phyloP scores from a whole-genome alignment of 1,139 yeast genomes.

The Geotrichum reessii region DNA sequence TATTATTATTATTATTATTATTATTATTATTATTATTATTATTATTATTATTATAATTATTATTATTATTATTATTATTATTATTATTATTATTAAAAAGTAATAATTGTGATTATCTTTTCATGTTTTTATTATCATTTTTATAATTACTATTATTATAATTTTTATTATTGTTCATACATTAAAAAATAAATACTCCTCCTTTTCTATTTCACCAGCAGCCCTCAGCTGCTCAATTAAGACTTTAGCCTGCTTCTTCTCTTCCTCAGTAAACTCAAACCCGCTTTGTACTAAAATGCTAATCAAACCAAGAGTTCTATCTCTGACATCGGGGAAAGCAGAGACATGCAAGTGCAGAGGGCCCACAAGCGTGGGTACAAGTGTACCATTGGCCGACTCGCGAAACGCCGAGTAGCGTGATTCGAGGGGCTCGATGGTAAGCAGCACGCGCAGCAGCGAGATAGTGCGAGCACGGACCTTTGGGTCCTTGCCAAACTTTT shows the following conservation, averaged over 20 bases:
- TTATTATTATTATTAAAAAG: no score
- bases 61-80: no score
- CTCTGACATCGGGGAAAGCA: conserved; percentile 10
- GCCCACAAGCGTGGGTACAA: conserved; percentile 9
- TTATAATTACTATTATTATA: no score
- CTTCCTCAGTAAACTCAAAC: conserved; percentile 46
- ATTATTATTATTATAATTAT: no score
- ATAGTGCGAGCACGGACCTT: conserved; percentile 15
- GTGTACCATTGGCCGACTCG: conserved; percentile 1
- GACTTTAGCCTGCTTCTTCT: conserved; percentile 40
- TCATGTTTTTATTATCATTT: no score
- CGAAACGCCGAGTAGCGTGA: conserved; percentile 11
- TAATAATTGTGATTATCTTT: no score
- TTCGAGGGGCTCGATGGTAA: conserved; percentile 14
- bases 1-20: no score
- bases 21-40: no score
- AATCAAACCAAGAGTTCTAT: conserved; percentile 15
- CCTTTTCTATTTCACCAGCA: conserved; percentile 17
- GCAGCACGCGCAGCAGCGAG: conserved; percentile 15
- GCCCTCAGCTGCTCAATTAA: conserved; percentile 35
- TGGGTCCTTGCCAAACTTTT: conserved; percentile 3
- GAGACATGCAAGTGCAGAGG: conserved; percentile 10
- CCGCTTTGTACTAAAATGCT: conserved; percentile 33
- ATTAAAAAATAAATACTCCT: conserved; percentile 15
- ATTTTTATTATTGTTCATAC: background rate